Conservation (phyloP, 1,284 basidiomycete genomes). For the Sutorius eximius region DNA sequence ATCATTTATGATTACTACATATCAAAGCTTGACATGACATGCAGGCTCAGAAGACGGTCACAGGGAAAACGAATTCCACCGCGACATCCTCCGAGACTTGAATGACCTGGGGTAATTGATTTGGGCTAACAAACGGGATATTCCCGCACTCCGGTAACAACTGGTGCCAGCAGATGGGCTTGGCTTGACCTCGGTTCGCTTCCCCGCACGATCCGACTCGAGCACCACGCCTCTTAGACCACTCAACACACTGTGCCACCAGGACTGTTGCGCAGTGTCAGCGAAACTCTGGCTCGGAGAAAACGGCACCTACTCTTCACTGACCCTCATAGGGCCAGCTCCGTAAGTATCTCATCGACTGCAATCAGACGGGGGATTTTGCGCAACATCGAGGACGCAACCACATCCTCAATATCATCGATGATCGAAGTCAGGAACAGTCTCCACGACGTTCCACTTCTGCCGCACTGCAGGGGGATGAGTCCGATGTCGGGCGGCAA, state of each 20-base stretch:
- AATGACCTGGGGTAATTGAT: slow-evolving; percentile 39
- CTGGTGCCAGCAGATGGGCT: slow-evolving; percentile 12
- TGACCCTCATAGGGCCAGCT: slow-evolving; percentile 26
- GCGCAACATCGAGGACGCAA: neutral
- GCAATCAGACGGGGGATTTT: slow-evolving; percentile 10
- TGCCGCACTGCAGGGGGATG: slow-evolving; percentile 7
- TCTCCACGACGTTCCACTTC: slow-evolving; percentile 18
- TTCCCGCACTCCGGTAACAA: slow-evolving; percentile 27
- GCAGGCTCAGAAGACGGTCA: slow-evolving; percentile 26
- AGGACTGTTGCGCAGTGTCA: slow-evolving; percentile 16
- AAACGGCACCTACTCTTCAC: slow-evolving; percentile 20
- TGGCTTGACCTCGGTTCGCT: neutral
- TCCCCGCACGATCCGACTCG: neutral
- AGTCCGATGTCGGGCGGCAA: neutral
- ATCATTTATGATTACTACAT: slow-evolving; percentile 26
- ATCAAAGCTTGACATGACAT: slow-evolving; percentile 38
- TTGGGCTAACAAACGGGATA: slow-evolving; percentile 32
- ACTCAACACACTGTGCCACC: slow-evolving; percentile 14
- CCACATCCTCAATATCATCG: slow-evolving; percentile 9
- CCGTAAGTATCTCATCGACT: slow-evolving; percentile 25
- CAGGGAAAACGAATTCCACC: slow-evolving; percentile 2
- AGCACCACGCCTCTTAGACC: neutral
- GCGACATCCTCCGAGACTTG: slow-evolving; percentile 25
- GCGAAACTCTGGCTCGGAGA: fast-evolving
- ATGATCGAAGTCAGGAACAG: slow-evolving; percentile 13